Evolutionary conservation across 2,329 filamentous ascomycete genomes (phyloP).

Genomic region (Phyllosticta capitalensis): DNA sequence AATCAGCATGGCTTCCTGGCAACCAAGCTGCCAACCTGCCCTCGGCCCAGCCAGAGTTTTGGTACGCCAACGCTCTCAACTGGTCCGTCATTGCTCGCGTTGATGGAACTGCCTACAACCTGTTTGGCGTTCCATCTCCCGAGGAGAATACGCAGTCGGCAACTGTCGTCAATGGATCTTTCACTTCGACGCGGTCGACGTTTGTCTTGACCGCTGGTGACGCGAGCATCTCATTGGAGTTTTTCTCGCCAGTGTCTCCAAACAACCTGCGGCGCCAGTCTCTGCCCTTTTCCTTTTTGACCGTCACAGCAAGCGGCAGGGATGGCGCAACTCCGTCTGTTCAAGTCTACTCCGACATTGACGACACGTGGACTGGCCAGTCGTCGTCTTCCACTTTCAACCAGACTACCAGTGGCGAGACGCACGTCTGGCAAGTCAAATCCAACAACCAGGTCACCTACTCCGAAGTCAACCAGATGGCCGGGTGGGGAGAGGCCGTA

Average conservation of each 20-base stretch:
- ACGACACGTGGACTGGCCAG: conserved; percentile 35
- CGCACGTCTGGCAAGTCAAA: conserved; percentile 25
- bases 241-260: conserved; percentile 37
- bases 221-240: conserved; percentile 31
- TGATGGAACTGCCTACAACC: conserved; percentile 31
- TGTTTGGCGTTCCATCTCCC: conserved; percentile 30
- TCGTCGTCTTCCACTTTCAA: conserved; percentile 16
- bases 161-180: conserved; percentile 26
- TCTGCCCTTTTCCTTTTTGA: conserved; percentile 36
- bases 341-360: conserved; percentile 36
- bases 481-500: conserved; percentile 33
- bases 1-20: conserved; percentile 33
- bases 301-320: conserved; percentile 22
- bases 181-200: conserved; percentile 33
- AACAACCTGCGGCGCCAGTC: conserved; percentile 35
- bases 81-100: conserved; percentile 36
- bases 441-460: conserved; percentile 24
- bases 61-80: conserved; percentile 32
- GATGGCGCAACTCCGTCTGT: conserved; percentile 17
- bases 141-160: conserved; percentile 23
- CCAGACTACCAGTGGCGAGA: conserved; percentile 18
- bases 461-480: conserved; percentile 31
- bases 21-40: conserved; percentile 28
- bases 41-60: conserved; percentile 33
- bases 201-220: conserved; percentile 31